Conservation (phyloP, 495 filamentous ascomycete genomes). For the Aspergillus campestris region DNA sequence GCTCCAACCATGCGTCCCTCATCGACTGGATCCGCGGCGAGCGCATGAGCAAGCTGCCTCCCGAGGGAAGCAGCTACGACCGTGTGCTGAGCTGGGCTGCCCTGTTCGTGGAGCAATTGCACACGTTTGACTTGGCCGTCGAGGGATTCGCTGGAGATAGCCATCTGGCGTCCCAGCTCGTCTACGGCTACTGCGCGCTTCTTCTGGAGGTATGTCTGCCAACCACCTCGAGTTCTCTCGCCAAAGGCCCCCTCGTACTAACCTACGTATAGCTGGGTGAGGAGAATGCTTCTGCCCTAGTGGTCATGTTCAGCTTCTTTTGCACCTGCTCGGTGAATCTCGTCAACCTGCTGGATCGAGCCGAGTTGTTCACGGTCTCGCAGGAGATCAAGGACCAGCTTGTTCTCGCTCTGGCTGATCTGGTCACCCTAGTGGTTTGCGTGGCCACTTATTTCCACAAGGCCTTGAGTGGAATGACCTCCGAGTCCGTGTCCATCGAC, state of each 20-base stretch:
- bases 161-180: slow-evolving; percentile 26
- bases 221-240: background rate
- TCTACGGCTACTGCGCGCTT: slow-evolving; percentile 27
- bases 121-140: slow-evolving; percentile 25
- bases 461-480: slow-evolving; percentile 12
- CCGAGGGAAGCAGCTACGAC: slow-evolving; percentile 33
- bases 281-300: slow-evolving; percentile 24
- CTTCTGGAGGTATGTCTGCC: slow-evolving; percentile 23
- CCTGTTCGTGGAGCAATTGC: slow-evolving; percentile 12
- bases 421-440: slow-evolving; percentile 26
- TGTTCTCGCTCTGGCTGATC: slow-evolving; percentile 24
- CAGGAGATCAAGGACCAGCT: slow-evolving; percentile 35
- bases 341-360: slow-evolving; percentile 25
- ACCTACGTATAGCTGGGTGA: slow-evolving; percentile 21
- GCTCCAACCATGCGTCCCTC: slow-evolving; percentile 17
- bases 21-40: slow-evolving; percentile 19
- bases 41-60: slow-evolving; percentile 29
- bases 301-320: slow-evolving; percentile 29
- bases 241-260: background rate
- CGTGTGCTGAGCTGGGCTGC: slow-evolving; percentile 27
- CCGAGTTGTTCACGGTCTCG: slow-evolving; percentile 27
- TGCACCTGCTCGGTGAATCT: slow-evolving; percentile 24
- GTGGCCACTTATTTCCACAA: slow-evolving; percentile 26
- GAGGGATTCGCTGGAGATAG: slow-evolving; percentile 27
- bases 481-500: slow-evolving; percentile 23